Base-by-base conservation (phyloP, 2,329 filamentous ascomycete species). In the Colletotrichum sp. region DNA sequence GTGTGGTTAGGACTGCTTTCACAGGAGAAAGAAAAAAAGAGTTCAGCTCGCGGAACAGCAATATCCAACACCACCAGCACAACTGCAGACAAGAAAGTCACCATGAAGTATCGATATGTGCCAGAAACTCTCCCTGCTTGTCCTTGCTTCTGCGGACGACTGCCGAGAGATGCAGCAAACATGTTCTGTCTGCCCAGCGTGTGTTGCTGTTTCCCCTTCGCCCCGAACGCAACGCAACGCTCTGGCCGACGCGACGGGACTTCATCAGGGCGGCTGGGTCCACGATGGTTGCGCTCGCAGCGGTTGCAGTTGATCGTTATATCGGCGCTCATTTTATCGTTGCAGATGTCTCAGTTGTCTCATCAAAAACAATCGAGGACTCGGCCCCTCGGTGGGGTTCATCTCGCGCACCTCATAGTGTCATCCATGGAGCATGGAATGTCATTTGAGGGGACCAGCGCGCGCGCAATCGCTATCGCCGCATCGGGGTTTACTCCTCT, bases 321-420 rank as follows among this genome's bases (percentile, higher is more conserved):
- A 68, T 64, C 26, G 32, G 32, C 39, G 26, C 55, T 68, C 32
- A 59, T 63, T 67, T 48, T 34, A 28, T 64, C 44, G 32, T 59
- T 75, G 64, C 69, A 75, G 69, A 72, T 68, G 63, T 72, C 64
- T 72, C 69, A 72, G 28, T 63, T 68, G 32, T 75, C 73, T 75
- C 64, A 68, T 72, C 32, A 36, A 57, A 57, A 59, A 59, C 22
- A 44, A 59, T 62, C 65, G 59, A 62, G 55, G 44, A 55, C 68
- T 72, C 63, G 68, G 59, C 60, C 72, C 48, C 71, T 69, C 66
- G 57, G 62, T 52, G 72, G 68, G 36, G 69, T 72, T 68, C 63
- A 75, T 75, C 69, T 75, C 73, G 63, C 73, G 18, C 36, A 68
- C 44, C 34, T 72, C 57, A 64, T 59, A 52, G 63, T 62, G 57